Conservation (phyloP, 495 filamentous ascomycete species). For the Geoglossum glabrum region DNA sequence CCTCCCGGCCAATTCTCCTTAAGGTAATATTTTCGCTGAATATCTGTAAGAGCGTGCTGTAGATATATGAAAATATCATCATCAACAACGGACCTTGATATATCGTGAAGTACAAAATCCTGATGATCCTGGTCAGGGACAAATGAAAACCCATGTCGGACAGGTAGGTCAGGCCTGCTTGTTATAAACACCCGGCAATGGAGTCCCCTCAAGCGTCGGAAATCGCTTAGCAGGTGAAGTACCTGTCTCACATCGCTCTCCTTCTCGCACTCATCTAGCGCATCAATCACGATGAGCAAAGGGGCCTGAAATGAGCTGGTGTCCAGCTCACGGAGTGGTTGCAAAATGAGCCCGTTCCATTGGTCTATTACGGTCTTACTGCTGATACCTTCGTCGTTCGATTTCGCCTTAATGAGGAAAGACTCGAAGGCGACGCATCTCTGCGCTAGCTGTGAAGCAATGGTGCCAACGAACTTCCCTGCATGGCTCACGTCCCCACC, state of each 20-base stretch:
- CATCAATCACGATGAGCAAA: slow-evolving; percentile 8
- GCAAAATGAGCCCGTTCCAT: slow-evolving; percentile 9
- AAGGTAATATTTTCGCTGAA: not conserved
- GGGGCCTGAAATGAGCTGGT: not conserved
- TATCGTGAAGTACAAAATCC: not conserved
- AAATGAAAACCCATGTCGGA: not conserved
- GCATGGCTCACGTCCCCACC: slow-evolving; percentile 9
- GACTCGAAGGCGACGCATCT: too few species aligned
- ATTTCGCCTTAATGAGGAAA: too few species aligned
- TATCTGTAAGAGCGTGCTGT: not conserved
- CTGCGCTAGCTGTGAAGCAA: not conserved
- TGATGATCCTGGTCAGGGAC: not conserved
- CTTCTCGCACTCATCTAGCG: slow-evolving; percentile 12
- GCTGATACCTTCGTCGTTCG: not conserved
- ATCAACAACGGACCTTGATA: not conserved
- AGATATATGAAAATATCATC: not conserved
- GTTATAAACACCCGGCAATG: slow-evolving; percentile 9
- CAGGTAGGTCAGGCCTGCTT: slow-evolving; percentile 7
- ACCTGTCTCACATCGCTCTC: slow-evolving; percentile 2
- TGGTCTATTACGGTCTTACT: slow-evolving; percentile 5
- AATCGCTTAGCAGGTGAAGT: too few species aligned
- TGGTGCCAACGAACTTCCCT: slow-evolving; percentile 7
- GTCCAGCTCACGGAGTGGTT: slow-evolving; percentile 8
- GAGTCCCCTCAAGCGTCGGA: not conserved
- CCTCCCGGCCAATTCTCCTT: not conserved